Evolutionary conservation across 257 asterid genomes (phyloP).

Genomic region (Jasminum sambac): DNA sequence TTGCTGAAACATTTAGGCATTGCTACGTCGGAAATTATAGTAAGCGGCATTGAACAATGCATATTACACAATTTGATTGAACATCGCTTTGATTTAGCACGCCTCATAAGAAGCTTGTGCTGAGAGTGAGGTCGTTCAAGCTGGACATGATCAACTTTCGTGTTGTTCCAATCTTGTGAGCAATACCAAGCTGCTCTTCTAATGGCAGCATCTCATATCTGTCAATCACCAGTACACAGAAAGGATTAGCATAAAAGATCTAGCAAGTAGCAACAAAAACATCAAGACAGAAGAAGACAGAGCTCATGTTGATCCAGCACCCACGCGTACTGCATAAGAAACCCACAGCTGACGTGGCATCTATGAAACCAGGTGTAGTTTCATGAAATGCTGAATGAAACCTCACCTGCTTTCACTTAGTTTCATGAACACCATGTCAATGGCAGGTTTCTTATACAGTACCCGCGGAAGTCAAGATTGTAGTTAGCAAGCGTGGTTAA

Average conservation of each 20-base stretch:
- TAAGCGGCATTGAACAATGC: neutral
- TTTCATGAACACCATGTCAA: too few species aligned
- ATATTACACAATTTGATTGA: neutral
- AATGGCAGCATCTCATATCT: constrained; percentile 85
- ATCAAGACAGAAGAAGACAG: neutral
- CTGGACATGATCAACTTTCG: constrained; percentile 76
- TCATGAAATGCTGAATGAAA: too few species aligned
- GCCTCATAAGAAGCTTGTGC: constrained; percentile 76
- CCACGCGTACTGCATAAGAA: too few species aligned
- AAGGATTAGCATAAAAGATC: neutral
- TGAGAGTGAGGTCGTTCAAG: constrained; percentile 74
- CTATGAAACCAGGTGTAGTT: too few species aligned
- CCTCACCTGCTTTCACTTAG: too few species aligned
- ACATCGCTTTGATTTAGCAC: neutral
- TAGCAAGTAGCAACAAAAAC: neutral
- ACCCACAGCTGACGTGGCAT: too few species aligned
- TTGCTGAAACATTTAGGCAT: neutral
- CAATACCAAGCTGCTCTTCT: constrained; percentile 83
- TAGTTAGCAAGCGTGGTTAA: too few species aligned
- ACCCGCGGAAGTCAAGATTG: too few species aligned
- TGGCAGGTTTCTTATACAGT: too few species aligned
- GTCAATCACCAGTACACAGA: constrained; percentile 28
- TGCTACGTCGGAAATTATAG: neutral
- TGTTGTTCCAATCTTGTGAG: constrained; percentile 89
- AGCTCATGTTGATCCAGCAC: neutral